Conservation (phyloP, 495 filamentous ascomycete genomes). For the Bryoglossum gracile region DNA sequence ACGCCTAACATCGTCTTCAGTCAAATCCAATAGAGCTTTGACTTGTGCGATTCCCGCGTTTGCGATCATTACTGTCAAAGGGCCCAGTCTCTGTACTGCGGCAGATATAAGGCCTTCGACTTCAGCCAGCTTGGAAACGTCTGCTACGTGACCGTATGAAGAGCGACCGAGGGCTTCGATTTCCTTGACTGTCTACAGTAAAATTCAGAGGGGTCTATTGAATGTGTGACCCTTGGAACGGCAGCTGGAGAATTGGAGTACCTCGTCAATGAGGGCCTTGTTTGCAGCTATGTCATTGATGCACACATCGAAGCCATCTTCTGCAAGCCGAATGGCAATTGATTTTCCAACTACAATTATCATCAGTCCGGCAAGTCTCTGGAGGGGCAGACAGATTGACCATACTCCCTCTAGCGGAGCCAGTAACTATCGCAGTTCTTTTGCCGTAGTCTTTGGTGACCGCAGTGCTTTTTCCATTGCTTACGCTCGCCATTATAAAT, state of each 20-base stretch:
- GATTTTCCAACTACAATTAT: constrained; percentile 41
- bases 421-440: constrained; percentile 49
- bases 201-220: background rate
- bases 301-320: constrained; percentile 53
- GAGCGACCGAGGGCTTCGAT: constrained; percentile 40
- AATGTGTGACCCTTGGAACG: background rate
- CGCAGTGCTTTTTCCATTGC: constrained; percentile 11
- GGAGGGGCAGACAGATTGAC: no score
- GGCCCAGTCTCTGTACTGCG: constrained; percentile 41
- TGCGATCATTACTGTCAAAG: constrained; percentile 52
- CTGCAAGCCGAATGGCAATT: constrained; percentile 50
- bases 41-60: constrained; percentile 55
- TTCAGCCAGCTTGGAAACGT: constrained; percentile 43
- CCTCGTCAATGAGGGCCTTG: constrained; percentile 36
- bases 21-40: constrained; percentile 42
- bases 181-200: constrained; percentile 32
- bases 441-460: constrained; percentile 23
- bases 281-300: constrained; percentile 50
- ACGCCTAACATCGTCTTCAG: constrained; percentile 38
- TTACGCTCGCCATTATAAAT: constrained; percentile 12
- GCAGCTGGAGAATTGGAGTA: constrained; percentile 7
- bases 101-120: constrained; percentile 43
- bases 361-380: background rate
- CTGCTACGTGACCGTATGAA: constrained; percentile 40
- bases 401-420: constrained; percentile 51